These are phyloP conservation scores for Lasiodiplodia theobromae DNA, from an alignment of 2,329 filamentous ascomycete species.

Conservation along the genomic window DNA sequence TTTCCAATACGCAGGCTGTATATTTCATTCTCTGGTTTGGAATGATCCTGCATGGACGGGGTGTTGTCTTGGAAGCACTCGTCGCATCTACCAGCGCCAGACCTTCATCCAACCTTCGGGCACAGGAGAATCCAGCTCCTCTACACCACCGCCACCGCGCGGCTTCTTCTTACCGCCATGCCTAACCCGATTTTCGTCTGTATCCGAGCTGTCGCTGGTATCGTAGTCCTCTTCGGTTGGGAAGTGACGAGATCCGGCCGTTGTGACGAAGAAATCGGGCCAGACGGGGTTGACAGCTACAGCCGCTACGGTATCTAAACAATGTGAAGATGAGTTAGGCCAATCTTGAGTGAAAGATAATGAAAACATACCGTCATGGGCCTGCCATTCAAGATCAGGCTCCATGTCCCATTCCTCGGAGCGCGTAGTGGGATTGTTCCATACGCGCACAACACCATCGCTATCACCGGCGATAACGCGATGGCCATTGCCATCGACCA, in stretches of 20 bases:
- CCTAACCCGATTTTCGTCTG: not conserved
- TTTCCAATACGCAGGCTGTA: no score
- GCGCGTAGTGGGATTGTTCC: conserved; percentile 40
- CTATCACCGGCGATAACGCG: conserved; percentile 67
- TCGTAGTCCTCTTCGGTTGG: not conserved
- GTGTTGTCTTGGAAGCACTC: no score
- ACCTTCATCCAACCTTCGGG: conserved; percentile 3
- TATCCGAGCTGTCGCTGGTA: not conserved
- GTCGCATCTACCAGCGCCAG: not conserved
- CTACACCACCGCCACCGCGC: not conserved
- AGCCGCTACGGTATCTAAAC: not conserved
- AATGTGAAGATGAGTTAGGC: not conserved
- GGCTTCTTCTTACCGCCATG: not conserved
- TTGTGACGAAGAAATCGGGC: not conserved
- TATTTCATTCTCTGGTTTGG: no score
- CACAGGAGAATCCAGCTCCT: not conserved
- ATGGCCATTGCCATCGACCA: conserved; percentile 44
- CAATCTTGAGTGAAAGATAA: not conserved
- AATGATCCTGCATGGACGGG: no score
- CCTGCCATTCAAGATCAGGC: conserved; percentile 6
- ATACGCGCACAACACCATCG: conserved; percentile 60
- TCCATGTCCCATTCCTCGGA: not conserved
- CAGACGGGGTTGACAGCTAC: conserved; percentile 2
- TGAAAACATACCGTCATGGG: conserved; percentile 15
- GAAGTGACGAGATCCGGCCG: not conserved